Evolutionary conservation across 805 yeast genomes (phyloP).

Genomic region (Ogataea ganodermae): DNA sequence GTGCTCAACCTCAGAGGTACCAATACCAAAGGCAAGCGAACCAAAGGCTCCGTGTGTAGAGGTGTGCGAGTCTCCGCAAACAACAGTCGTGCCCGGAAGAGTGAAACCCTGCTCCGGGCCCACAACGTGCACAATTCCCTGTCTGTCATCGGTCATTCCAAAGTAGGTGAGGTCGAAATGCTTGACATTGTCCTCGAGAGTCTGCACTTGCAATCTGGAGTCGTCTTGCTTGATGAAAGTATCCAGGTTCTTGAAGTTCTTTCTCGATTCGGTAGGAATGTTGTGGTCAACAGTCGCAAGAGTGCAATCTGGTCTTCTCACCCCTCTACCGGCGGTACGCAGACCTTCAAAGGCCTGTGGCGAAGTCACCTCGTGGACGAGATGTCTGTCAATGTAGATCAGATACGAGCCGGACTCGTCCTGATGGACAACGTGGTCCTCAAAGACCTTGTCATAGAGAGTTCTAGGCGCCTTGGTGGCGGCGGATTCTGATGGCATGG

Average conservation of each 20-base stretch:
- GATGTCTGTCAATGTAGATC: constrained; percentile 92
- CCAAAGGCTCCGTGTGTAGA: constrained; percentile 99
- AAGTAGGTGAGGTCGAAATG: constrained; percentile 88
- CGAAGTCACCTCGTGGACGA: constrained; percentile 97
- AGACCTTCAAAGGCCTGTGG: constrained; percentile 99
- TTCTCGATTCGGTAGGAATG: constrained; percentile 92
- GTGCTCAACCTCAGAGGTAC: constrained; percentile 98
- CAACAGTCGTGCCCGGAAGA: constrained; percentile 97
- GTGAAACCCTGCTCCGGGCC: constrained; percentile 99
- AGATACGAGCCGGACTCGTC: constrained; percentile 87
- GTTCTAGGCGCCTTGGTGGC: constrained; percentile 57
- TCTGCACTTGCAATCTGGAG: constrained; percentile 87
- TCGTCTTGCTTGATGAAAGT: constrained; percentile 88
- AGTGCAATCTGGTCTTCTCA: constrained; percentile 91
- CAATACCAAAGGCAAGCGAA: constrained; percentile 96
- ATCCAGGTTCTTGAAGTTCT: constrained; percentile 66
- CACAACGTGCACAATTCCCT: constrained; percentile 97
- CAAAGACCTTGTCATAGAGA: constrained; percentile 93
- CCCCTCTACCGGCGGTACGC: constrained; percentile 79
- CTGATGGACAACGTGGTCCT: constrained; percentile 88
- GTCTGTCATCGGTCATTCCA: constrained; percentile 93
- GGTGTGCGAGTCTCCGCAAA: constrained; percentile 98
- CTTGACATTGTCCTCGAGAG: constrained; percentile 89
- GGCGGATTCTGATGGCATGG: constrained; percentile 35
- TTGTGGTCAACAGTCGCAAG: constrained; percentile 96